Percentiles rank a stretch among this genome's conserved stretches.
These are phyloP conservation scores for Athelia sp. DNA, from an alignment of 1,284 basidiomycete genomes.

Conservation along the genomic window DNA sequence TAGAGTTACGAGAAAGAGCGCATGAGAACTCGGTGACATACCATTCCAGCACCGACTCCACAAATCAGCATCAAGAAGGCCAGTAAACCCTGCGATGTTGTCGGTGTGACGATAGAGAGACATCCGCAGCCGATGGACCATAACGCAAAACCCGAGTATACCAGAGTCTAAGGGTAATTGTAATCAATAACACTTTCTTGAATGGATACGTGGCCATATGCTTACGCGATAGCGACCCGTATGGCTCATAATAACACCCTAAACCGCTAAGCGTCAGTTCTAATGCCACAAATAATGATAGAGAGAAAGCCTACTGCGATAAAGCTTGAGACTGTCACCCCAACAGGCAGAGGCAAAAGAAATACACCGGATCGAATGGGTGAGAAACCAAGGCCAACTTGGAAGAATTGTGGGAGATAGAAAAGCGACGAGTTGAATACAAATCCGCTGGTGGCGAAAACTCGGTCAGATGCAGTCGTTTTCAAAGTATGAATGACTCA, in stretches of 20 bases:
- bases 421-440: slow-evolving; percentile 58
- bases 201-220: not conserved
- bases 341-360: slow-evolving; percentile 60
- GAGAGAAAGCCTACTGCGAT: slow-evolving; percentile 34
- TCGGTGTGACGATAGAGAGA: slow-evolving; percentile 52
- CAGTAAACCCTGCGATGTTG: slow-evolving; percentile 46
- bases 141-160: slow-evolving; percentile 62
- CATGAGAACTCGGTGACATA: slow-evolving; percentile 16
- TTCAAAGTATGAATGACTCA: slow-evolving; percentile 20
- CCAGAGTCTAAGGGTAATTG: slow-evolving; percentile 38
- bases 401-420: slow-evolving; percentile 74
- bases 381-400: slow-evolving; percentile 61
- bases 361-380: slow-evolving; percentile 60
- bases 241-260: slow-evolving; percentile 59
- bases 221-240: slow-evolving; percentile 63
- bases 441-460: slow-evolving; percentile 35
- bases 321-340: slow-evolving; percentile 56
- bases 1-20: slow-evolving; percentile 8
- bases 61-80: slow-evolving; percentile 66
- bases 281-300: not conserved
- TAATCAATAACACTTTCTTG: not conserved
- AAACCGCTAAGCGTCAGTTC: slow-evolving; percentile 9
- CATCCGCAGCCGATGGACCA: slow-evolving; percentile 71
- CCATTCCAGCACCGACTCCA: slow-evolving; percentile 65
- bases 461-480: not conserved